These are phyloP conservation scores for Tilletia caries DNA, from an alignment of 1,284 basidiomycete species.

Conservation along the genomic window DNA sequence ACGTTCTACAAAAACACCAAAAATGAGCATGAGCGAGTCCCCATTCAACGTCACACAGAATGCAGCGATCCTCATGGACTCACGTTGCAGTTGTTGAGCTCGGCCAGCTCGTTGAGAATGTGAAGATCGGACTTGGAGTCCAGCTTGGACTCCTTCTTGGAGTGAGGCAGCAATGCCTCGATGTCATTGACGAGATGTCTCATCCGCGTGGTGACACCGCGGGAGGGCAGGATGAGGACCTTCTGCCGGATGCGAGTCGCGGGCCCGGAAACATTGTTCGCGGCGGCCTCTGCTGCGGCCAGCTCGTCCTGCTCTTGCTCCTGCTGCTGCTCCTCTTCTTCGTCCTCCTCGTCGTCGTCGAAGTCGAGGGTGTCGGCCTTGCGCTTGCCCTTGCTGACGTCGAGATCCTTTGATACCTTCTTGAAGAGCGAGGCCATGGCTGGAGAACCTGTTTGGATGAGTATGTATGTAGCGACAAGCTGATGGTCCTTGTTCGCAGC, in stretches of 20 bases:
- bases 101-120: conserved; percentile 92
- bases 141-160: conserved; percentile 74
- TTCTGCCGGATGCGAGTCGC: conserved; percentile 58
- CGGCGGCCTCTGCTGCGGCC: not conserved
- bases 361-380: conserved; percentile 25
- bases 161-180: conserved; percentile 83
- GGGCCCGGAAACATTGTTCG: not conserved
- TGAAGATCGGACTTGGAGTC: conserved; percentile 94
- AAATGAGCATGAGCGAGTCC: not conserved
- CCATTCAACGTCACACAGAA: not conserved
- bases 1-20: conserved; percentile 61
- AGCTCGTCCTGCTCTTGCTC: not conserved
- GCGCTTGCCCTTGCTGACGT: conserved; percentile 34
- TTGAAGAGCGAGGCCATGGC: conserved; percentile 34
- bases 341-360: conserved; percentile 22
- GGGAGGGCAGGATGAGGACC: conserved; percentile 84
- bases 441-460: not conserved
- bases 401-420: conserved; percentile 25
- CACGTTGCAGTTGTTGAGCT: conserved; percentile 90
- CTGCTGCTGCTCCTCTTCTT: conserved; percentile 18
- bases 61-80: not conserved
- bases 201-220: conserved; percentile 94
- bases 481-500: not conserved
- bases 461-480: no score
- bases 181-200: conserved; percentile 94